Evolutionary conservation across 2,329 filamentous ascomycete species (phyloP).

Genomic region (Phialocephala sp.): DNA sequence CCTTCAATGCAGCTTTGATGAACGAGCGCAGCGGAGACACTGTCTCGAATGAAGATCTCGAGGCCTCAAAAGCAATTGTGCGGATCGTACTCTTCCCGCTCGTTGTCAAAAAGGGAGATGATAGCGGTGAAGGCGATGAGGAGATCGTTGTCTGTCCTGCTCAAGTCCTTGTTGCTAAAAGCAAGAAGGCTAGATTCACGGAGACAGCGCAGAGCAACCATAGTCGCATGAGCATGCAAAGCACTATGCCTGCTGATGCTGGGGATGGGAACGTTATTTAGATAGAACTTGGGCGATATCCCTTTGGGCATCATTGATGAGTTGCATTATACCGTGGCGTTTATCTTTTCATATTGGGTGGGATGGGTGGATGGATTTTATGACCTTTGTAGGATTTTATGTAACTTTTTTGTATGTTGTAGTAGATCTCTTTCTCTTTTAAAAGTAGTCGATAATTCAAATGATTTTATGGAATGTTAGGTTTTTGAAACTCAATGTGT

Average conservation of each 20-base stretch:
- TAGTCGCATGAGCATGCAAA: constrained; percentile 41
- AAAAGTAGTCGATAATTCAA: constrained; percentile 22
- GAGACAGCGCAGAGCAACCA: constrained; percentile 31
- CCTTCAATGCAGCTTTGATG: constrained; percentile 94
- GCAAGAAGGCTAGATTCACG: constrained; percentile 40
- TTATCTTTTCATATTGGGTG: constrained; percentile 11
- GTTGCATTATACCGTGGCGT: constrained; percentile 31
- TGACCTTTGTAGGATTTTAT: constrained; percentile 25
- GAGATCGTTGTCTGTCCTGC: constrained; percentile 96
- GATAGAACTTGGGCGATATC: constrained; percentile 27
- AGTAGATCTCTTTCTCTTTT: constrained; percentile 23
- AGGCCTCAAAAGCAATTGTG: constrained; percentile 77
- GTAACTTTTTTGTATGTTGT: constrained; percentile 20
- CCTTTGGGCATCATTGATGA: constrained; percentile 26
- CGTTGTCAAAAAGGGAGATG: constrained; percentile 94
- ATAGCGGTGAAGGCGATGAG: constrained; percentile 84
- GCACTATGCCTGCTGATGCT: constrained; percentile 40
- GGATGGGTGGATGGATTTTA: constrained; percentile 1
- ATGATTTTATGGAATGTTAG: background rate
- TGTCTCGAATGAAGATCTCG: constrained; percentile 77
- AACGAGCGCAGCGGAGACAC: constrained; percentile 81
- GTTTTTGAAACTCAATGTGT: background rate
- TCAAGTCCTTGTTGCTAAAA: constrained; percentile 79
- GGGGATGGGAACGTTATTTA: constrained; percentile 35
- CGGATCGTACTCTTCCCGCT: constrained; percentile 94